Conservation (phyloP, 805 yeast genomes). For the Saccharomycopsis vini region DNA sequence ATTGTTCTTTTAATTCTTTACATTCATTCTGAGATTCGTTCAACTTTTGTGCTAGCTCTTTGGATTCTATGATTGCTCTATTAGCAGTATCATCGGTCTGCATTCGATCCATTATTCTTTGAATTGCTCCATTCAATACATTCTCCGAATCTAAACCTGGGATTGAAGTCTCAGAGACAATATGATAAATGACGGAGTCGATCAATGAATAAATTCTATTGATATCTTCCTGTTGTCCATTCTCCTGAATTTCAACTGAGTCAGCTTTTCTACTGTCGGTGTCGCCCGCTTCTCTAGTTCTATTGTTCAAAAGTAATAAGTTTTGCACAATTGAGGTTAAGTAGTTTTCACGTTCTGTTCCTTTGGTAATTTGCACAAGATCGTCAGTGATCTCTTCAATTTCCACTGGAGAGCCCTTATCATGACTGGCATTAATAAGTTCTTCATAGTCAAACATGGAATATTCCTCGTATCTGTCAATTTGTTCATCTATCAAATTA, state of each 20-base stretch:
- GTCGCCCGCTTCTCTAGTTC: too few relatives aligned
- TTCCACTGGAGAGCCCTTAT: constrained; percentile 6
- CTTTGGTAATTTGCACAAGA: constrained; percentile 37
- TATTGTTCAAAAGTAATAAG: constrained; percentile 36
- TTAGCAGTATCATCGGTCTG: constrained; percentile 82
- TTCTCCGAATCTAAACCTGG: constrained; percentile 43
- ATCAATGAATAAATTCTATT: constrained; percentile 38
- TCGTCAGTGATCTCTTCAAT: constrained; percentile 26
- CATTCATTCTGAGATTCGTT: constrained; percentile 52
- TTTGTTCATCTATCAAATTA: constrained; percentile 56
- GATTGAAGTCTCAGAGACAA: constrained; percentile 28
- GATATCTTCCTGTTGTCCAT: constrained; percentile 19
- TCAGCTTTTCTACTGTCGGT: neutral
- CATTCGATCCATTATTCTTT: constrained; percentile 58
- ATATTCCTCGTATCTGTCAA: constrained; percentile 48
- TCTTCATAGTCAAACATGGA: constrained; percentile 50
- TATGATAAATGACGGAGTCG: constrained; percentile 42
- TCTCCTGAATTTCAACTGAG: too few relatives aligned
- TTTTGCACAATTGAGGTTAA: constrained; percentile 46
- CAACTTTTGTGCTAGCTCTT: constrained; percentile 41
- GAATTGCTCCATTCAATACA: constrained; percentile 71
- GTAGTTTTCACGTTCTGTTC: constrained; percentile 41
- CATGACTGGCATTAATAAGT: constrained; percentile 21
- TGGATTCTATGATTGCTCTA: constrained; percentile 53
- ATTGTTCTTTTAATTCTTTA: constrained; percentile 54